phyloP scores from a whole-genome alignment of 441 rosid species.

The Croton setiger region DNA sequence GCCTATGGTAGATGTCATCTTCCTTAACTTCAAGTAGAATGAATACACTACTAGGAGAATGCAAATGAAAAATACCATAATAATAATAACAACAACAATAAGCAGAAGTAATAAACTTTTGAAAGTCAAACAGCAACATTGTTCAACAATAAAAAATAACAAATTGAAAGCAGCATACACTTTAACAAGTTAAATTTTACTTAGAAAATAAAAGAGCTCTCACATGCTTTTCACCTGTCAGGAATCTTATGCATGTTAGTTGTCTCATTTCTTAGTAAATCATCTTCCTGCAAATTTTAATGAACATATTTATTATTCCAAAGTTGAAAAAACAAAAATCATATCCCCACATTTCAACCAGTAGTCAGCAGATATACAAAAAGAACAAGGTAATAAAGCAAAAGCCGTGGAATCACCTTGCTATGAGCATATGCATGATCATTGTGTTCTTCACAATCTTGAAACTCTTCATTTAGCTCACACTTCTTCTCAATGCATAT shows the following conservation, averaged over 20 bases:
- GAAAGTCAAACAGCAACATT: not conserved
- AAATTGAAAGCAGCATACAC: slow-evolving; percentile 3
- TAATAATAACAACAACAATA: not conserved
- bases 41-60: slow-evolving; percentile 1
- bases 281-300: slow-evolving; percentile 61
- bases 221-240: slow-evolving; percentile 98
- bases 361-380: slow-evolving; percentile 21
- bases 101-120: not conserved
- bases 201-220: slow-evolving; percentile 68
- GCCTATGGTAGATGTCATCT: not conserved
- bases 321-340: slow-evolving; percentile 10
- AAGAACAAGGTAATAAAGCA: slow-evolving; percentile 8
- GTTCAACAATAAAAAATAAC: slow-evolving; percentile 8
- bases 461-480: slow-evolving; percentile 79
- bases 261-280: slow-evolving; percentile 29
- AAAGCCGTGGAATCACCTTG: slow-evolving; percentile 40
- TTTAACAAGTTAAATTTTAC: slow-evolving; percentile 22
- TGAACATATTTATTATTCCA: slow-evolving; percentile 26
- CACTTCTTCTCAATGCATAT: slow-evolving; percentile 91
- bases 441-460: slow-evolving; percentile 78
- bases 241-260: slow-evolving; percentile 41
- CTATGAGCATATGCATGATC: slow-evolving; percentile 38
- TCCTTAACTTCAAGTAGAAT: slow-evolving; percentile 2
- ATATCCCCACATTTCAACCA: slow-evolving; percentile 11
- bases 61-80: slow-evolving; percentile 8